Conservation (phyloP, 225 moss, liverwort and hornwort genomes). For the Physcomitrium patens region DNA sequence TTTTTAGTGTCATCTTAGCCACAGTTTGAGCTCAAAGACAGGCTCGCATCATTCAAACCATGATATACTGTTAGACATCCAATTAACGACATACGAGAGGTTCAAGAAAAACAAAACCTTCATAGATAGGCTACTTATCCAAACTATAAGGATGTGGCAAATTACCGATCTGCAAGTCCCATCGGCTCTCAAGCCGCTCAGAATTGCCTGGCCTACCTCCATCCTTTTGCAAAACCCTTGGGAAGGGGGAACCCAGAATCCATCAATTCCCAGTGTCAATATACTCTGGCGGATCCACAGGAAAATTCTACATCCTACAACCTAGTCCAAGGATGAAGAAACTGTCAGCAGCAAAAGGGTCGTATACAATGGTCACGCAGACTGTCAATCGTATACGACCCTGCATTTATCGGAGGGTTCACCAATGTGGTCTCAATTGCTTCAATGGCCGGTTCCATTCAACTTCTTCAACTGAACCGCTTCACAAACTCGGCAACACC, state of each 20-base stretch:
- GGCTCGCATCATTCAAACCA: slow-evolving; percentile 13
- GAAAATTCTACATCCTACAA: slow-evolving; percentile 16
- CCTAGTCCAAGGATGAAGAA: slow-evolving; percentile 3
- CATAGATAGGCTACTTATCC: neutral
- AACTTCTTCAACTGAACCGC: neutral
- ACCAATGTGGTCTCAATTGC: slow-evolving; percentile 7
- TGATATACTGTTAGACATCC: slow-evolving; percentile 6
- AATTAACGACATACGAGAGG: neutral
- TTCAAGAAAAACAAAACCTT: neutral
- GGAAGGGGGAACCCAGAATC: slow-evolving; percentile 16
- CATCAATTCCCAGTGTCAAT: neutral
- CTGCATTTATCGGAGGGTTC: neutral
- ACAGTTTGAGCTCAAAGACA: slow-evolving; percentile 26
- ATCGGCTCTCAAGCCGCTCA: slow-evolving; percentile 2
- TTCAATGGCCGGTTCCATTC: neutral
- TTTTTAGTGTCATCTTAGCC: slow-evolving; percentile 13
- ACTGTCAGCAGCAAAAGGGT: slow-evolving; percentile 12
- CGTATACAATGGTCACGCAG: no score
- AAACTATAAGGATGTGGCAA: slow-evolving; percentile 23
- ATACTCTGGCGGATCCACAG: slow-evolving; percentile 19
- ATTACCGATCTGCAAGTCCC: slow-evolving; percentile 21
- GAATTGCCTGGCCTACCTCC: slow-evolving; percentile 27
- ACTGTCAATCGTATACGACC: no score
- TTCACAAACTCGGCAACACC: slow-evolving; percentile 10
- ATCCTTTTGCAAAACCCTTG: neutral